Percentiles rank a stretch among this genome's conserved stretches.
Evolutionary conservation across 306 rosid species (phyloP).

Genomic region (Vicia villosa): DNA sequence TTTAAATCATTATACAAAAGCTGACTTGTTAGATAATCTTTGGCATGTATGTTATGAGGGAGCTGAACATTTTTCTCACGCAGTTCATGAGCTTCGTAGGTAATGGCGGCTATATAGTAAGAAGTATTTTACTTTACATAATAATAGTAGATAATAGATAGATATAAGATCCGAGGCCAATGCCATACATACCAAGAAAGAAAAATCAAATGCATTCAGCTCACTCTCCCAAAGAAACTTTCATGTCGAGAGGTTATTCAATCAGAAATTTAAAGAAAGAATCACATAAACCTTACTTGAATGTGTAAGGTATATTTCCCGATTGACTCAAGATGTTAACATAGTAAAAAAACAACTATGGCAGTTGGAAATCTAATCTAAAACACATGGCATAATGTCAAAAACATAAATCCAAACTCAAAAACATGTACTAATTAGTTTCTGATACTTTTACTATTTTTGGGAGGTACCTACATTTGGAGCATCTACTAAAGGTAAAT

Average conservation of each 20-base stretch:
- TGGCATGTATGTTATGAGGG: too few species aligned
- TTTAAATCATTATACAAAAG: too few species aligned
- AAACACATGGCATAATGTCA: conserved; percentile 11
- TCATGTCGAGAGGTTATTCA: conserved; percentile 1
- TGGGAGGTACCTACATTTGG: conserved; percentile 89
- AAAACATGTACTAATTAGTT: too few species aligned
- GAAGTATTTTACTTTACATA: background rate
- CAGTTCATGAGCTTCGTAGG: background rate
- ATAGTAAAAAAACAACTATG: conserved; percentile 31
- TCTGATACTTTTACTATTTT: conserved; percentile 44
- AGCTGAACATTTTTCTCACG: background rate
- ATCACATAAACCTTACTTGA: conserved; percentile 37
- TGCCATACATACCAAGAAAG: conserved; percentile 13
- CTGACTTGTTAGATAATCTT: too few species aligned
- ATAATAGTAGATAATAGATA: background rate
- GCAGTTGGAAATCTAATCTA: conserved; percentile 33
- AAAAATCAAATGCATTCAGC: conserved; percentile 25
- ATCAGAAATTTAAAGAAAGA: conserved; percentile 22
- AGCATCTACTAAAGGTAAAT: conserved; percentile 63
- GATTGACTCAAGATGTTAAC: conserved; percentile 22
- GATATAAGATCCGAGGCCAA: background rate
- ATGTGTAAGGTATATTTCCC: conserved; percentile 20
- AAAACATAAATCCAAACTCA: conserved; percentile 23
- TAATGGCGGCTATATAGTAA: too few species aligned
- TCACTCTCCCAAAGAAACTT: conserved; percentile 37